These are phyloP conservation scores for Acmispon strigosus DNA, from an alignment of 306 rosid species.

Conservation along the genomic window DNA sequence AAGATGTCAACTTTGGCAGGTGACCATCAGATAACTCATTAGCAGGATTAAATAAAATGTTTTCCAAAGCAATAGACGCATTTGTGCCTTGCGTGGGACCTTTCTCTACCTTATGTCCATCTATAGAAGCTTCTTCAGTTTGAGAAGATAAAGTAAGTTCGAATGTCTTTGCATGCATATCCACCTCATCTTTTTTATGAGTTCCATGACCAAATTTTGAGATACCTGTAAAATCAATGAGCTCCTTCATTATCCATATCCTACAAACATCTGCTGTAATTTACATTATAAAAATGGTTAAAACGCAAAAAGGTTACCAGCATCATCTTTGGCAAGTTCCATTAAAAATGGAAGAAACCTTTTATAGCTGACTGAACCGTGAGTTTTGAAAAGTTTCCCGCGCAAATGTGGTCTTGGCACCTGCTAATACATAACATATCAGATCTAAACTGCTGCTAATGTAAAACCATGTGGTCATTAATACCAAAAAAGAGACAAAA, in stretches of 20 bases:
- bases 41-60: constrained; percentile 18
- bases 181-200: neutral
- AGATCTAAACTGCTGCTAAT: constrained; percentile 1
- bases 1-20: constrained; percentile 14
- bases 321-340: constrained; percentile 31
- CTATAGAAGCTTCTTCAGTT: constrained; percentile 4
- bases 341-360: constrained; percentile 69
- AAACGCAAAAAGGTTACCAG: constrained; percentile 29
- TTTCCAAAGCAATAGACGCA: constrained; percentile 21
- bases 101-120: neutral
- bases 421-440: constrained; percentile 31
- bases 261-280: neutral
- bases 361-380: constrained; percentile 67
- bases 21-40: constrained; percentile 16
- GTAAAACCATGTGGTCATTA: neutral
- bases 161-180: neutral
- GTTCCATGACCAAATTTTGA: constrained; percentile 17
- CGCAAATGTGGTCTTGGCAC: constrained; percentile 46
- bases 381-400: constrained; percentile 57
- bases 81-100: neutral
- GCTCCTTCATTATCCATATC: neutral
- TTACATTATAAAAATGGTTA: neutral
- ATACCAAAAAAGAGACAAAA: neutral
- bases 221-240: constrained; percentile 25
- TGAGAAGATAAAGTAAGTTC: constrained; percentile 20